A percentile compares a stretch with the other conserved stretches of the same genome.
phyloP scores from a whole-genome alignment of 441 rosid genomes.

The Syzygium malaccense region DNA sequence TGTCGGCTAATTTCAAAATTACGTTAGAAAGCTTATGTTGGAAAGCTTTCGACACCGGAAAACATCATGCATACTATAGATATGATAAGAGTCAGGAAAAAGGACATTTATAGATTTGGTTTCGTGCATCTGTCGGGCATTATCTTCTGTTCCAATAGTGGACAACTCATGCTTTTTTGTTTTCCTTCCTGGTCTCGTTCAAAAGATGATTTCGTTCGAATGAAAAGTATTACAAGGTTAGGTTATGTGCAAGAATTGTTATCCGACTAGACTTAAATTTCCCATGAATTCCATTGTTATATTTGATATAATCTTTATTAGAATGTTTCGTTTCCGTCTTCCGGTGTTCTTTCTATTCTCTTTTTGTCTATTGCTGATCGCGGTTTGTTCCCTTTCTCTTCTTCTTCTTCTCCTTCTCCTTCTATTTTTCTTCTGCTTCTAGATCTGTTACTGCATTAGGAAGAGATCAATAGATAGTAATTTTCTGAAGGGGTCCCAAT shows the following conservation, averaged over 20 bases:
- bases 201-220: background rate
- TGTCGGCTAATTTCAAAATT: background rate
- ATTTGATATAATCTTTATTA: background rate
- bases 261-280: background rate
- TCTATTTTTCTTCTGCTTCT: background rate
- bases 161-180: background rate
- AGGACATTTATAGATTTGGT: background rate
- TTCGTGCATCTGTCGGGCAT: background rate
- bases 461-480: background rate
- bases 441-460: background rate
- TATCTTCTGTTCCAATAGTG: background rate
- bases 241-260: background rate
- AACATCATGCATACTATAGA: background rate
- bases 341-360: background rate
- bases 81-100: background rate
- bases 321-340: background rate
- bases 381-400: background rate
- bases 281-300: background rate
- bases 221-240: fast-evolving
- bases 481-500: background rate
- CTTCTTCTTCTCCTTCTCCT: background rate
- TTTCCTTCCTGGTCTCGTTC: background rate
- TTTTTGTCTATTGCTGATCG: background rate
- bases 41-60: background rate
- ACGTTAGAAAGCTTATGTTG: background rate